These are phyloP conservation scores for Aspergillus biplanus DNA, from an alignment of 495 filamentous ascomycete species.

Conservation along the genomic window DNA sequence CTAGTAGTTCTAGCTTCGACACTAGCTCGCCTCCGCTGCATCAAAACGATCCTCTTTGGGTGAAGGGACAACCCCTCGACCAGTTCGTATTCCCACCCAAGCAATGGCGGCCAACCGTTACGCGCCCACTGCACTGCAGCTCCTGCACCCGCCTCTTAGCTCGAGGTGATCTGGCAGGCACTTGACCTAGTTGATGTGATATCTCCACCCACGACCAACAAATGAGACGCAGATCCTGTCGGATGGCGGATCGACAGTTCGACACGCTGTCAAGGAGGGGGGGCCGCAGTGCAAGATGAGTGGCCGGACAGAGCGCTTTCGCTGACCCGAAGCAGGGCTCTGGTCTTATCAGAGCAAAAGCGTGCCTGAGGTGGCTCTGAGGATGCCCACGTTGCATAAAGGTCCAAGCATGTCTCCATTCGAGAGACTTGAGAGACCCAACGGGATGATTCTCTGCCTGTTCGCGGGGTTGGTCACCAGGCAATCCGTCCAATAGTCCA, in stretches of 20 bases:
- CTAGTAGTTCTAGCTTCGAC: constrained; percentile 1
- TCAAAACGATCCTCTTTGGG: background rate
- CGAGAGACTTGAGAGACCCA: background rate
- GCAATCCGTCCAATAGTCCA: constrained; percentile 5
- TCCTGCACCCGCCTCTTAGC: constrained; percentile 8
- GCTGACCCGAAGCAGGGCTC: constrained; percentile 4
- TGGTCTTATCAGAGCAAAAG: constrained; percentile 17
- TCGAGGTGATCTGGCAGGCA: constrained; percentile 13
- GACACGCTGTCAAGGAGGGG: constrained; percentile 26
- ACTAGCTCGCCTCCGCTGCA: constrained; percentile 11
- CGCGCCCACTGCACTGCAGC: constrained; percentile 26
- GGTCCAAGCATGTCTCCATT: background rate
- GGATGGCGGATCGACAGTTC: constrained; percentile 24
- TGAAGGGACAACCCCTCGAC: constrained; percentile 6
- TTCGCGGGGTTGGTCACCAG: constrained; percentile 16
- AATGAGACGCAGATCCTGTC: constrained; percentile 20
- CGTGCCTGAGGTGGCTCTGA: constrained; percentile 21
- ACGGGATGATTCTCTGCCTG: background rate
- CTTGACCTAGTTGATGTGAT: constrained; percentile 18
- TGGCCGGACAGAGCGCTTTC: constrained; percentile 6
- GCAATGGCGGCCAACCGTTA: constrained; percentile 28
- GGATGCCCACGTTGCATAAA: constrained; percentile 20
- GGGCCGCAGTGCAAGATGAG: constrained; percentile 6
- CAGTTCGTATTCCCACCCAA: constrained; percentile 15
- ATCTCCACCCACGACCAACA: constrained; percentile 16